Evolutionary conservation across 164 flowering plant genomes (phyloP), one percentile per base, ranked within the genome.

Genomic region (Malania oleifera): DNA sequence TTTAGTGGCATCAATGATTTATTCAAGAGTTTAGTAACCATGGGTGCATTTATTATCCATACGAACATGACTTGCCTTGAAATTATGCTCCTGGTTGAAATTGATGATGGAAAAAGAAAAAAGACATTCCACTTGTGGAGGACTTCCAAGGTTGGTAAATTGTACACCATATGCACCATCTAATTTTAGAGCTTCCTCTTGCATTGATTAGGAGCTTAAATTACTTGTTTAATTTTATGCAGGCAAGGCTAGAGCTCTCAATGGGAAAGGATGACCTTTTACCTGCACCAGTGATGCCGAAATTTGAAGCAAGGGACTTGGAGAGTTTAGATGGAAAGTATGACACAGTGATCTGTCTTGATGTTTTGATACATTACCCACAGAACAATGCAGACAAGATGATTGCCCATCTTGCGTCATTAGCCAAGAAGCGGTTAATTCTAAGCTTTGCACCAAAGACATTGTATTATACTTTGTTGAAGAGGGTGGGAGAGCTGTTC

Each of bases 371-470:
- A 71, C 99, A 90, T 67, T 95, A 95, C 60, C 97, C 99, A 11
- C 99, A 95, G 66, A 81, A 49, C 31, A 95, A 95, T 62, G 97
- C 99, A 1, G 99, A 95, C 64, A 96, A 67, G 22, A 95, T 95
- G 99, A 88, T 90, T 46, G 89, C 84, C 0, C 97, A 88, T 66
- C 79, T 95, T 40, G 95, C 95, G 11, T 85, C 97, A 0, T 59
- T 95, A 52, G 97, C 99, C 2, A 87, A 95, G 63, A 74, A 82
- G 52, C 75, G 96, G 9, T 35, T 93, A 51, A 65, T 93, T 47
- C 65, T 95, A 28, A 95, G 99, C 69, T 95, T 95, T 73, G 99
- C 97, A 3, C 99, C 97, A 15, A 90, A 90, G 77, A 95, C 99
- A 41, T 69, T 85, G 17, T 95, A 95, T 56, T 90, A 88, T 63